phyloP scores from a whole-genome alignment of 331 rosid species.

The Spiraea crenata region DNA sequence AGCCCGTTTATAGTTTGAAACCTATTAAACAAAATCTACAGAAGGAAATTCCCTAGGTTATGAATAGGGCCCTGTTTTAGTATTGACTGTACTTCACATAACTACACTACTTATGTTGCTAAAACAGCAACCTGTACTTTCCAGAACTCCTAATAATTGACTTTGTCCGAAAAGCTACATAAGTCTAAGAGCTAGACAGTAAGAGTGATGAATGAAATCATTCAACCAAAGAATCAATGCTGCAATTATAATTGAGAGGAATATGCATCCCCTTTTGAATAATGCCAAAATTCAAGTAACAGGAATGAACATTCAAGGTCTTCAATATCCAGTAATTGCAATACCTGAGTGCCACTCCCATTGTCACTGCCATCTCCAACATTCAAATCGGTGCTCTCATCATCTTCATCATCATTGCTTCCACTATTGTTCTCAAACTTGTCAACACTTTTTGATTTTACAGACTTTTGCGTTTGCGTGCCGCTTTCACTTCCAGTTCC shows the following conservation, averaged over 20 bases:
- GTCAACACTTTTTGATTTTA: constrained; percentile 61
- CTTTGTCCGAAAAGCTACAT: background rate
- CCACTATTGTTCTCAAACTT: constrained; percentile 56
- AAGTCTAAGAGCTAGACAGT: background rate
- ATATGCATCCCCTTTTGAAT: background rate
- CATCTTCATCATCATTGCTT: constrained; percentile 70
- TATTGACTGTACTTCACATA: background rate
- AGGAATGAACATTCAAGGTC: background rate
- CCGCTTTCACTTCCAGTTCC: constrained; percentile 93
- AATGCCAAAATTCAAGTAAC: background rate
- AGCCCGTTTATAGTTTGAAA: background rate
- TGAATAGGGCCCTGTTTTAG: background rate
- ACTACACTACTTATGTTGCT: too few relatives aligned
- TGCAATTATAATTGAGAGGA: background rate
- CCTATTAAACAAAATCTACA: background rate
- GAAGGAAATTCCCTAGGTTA: background rate
- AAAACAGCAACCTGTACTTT: background rate
- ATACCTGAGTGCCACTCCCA: constrained; percentile 95
- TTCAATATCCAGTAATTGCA: constrained; percentile 5
- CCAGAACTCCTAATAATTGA: background rate
- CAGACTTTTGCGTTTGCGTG: constrained; percentile 69
- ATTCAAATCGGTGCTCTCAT: constrained; percentile 60
- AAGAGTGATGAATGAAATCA: background rate
- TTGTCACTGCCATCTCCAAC: constrained; percentile 69
- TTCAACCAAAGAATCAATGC: background rate